Percentiles rank a stretch among this genome's conserved stretches.
Conservation (phyloP, 192 early-diverging fungal genomes). For the Funneliformis geosporum region DNA sequence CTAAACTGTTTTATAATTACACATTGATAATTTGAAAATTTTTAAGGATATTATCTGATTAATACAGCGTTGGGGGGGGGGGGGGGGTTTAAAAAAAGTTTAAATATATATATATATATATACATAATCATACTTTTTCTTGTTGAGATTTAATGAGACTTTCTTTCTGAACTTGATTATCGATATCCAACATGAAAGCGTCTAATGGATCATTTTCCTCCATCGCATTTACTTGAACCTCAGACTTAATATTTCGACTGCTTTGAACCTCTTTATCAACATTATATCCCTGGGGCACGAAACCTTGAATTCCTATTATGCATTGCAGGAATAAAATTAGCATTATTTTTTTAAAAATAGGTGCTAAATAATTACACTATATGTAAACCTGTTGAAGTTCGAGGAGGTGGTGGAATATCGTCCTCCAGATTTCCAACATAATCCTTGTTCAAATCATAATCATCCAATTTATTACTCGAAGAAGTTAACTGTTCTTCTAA, state of each 20-base stretch:
- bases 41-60: no score
- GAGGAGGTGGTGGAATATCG: conserved; percentile 30
- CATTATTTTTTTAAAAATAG: background rate
- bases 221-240: background rate
- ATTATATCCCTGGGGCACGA: conserved; percentile 33
- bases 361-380: background rate
- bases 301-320: conserved; percentile 39
- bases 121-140: no score
- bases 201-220: conserved; percentile 73
- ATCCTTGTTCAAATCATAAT: conserved; percentile 37
- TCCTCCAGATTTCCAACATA: conserved; percentile 37
- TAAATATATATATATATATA: conserved; percentile 4
- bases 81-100: no score
- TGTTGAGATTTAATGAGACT: conserved; percentile 48
- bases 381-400: conserved; percentile 28
- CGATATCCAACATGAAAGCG: conserved; percentile 81
- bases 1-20: conserved; percentile 42
- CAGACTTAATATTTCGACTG: background rate
- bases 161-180: conserved; percentile 50
- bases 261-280: background rate
- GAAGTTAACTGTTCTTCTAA: conserved; percentile 40
- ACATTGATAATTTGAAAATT: background rate
- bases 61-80: no score
- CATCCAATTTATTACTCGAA: conserved; percentile 34
- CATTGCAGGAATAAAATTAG: background rate